phyloP scores from a whole-genome alignment of 768 basidiomycete genomes.

The Rhodotorula taiwanensis region DNA sequence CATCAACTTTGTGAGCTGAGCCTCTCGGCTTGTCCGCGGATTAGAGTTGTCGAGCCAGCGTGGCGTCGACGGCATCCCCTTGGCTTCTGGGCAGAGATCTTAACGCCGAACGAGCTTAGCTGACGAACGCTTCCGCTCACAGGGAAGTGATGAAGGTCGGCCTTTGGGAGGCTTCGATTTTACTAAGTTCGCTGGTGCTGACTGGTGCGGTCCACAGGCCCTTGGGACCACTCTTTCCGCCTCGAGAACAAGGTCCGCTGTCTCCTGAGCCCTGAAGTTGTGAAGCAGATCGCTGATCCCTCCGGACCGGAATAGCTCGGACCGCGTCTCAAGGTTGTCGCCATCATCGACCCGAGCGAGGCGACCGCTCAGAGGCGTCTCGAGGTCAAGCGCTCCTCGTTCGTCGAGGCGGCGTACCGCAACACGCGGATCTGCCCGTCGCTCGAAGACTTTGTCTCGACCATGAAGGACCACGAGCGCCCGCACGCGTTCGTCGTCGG shows the following conservation, averaged over 20 bases:
- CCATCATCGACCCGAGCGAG: conserved; percentile 81
- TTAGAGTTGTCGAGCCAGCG: no score
- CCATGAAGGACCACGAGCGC: conserved; percentile 27
- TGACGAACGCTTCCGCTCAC: no score
- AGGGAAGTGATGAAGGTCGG: conserved; percentile 9
- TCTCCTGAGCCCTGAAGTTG: not conserved
- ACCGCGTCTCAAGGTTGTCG: conserved; percentile 88
- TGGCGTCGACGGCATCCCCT: no score
- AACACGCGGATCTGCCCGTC: conserved; percentile 71
- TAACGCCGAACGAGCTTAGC: no score
- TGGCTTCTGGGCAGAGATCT: no score
- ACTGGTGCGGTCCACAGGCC: conserved; percentile 8
- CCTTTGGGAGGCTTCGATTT: not conserved
- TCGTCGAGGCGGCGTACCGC: conserved; percentile 87
- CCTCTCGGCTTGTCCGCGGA: no score
- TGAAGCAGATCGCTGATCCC: not conserved
- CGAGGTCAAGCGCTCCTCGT: conserved; percentile 81
- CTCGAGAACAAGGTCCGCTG: conserved; percentile 43
- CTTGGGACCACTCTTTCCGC: conserved; percentile 49
- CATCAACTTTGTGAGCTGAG: conserved; percentile 74
- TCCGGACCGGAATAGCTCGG: conserved; percentile 63
- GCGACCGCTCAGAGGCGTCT: conserved; percentile 74
- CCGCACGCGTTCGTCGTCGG: conserved; percentile 40
- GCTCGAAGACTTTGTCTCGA: conserved; percentile 38
- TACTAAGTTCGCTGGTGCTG: not conserved